Conservation (phyloP, 176 grass and related monocot species). For the Hordeum marinum region DNA sequence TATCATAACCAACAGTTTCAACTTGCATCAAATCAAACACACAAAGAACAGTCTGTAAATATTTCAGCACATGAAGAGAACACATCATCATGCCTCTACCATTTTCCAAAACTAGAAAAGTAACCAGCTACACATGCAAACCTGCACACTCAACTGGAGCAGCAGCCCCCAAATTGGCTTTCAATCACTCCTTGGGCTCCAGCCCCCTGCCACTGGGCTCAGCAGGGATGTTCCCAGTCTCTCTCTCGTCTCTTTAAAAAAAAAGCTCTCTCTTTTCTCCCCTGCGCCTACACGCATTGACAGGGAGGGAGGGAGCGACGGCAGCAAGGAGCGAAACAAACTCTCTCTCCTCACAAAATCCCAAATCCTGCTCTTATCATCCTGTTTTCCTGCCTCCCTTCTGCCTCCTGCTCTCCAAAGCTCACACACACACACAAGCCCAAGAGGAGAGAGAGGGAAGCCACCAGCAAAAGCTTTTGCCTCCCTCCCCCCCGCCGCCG, state of each 20-base stretch:
- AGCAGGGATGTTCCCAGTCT: not conserved
- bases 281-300: not conserved
- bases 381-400: conserved; percentile 43
- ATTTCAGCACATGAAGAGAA: not conserved
- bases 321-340: not conserved
- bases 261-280: not conserved
- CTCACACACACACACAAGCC: conserved; percentile 8
- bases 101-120: conserved; percentile 10
- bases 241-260: not conserved
- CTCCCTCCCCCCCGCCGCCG: conserved; percentile 7
- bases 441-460: not conserved
- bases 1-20: not conserved
- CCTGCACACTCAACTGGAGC: not conserved
- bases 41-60: not conserved
- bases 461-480: conserved; percentile 7
- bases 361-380: conserved; percentile 51
- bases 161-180: conserved; percentile 25
- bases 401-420: conserved; percentile 10
- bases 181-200: not conserved
- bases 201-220: not conserved
- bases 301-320: not conserved
- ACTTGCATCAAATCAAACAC: not conserved
- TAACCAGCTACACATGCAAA: conserved; percentile 14
- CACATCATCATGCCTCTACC: not conserved
- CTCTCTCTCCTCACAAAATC: conserved; percentile 20